These are phyloP conservation scores for Fragaria vesca DNA, from an alignment of 306 rosid genomes.

Conservation along the genomic window DNA sequence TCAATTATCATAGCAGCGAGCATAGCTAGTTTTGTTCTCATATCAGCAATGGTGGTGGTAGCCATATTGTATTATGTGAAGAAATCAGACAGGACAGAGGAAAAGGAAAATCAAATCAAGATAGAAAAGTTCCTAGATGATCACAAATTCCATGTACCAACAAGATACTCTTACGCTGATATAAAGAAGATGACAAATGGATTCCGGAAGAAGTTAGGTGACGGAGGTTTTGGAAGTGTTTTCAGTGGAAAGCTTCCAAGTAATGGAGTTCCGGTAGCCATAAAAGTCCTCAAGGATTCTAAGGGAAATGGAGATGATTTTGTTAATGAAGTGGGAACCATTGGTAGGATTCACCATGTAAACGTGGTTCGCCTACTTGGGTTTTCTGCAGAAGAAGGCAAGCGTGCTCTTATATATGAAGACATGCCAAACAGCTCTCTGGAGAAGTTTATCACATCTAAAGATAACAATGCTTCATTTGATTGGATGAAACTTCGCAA, in stretches of 20 bases:
- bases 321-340: constrained; percentile 37
- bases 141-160: constrained; percentile 38
- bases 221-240: constrained; percentile 42
- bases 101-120: constrained; percentile 28
- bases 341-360: constrained; percentile 44
- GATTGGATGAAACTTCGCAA: constrained; percentile 33
- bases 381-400: constrained; percentile 39
- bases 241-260: constrained; percentile 28
- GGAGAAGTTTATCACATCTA: constrained; percentile 23
- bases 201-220: constrained; percentile 30
- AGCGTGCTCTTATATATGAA: constrained; percentile 41
- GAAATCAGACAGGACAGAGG: not conserved
- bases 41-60: not conserved
- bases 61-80: not conserved
- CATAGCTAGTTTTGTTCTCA: not conserved
- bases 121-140: constrained; percentile 41
- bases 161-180: constrained; percentile 37
- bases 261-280: not conserved
- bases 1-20: not conserved
- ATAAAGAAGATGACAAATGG: constrained; percentile 39
- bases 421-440: constrained; percentile 37
- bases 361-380: constrained; percentile 48
- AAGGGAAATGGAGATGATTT: constrained; percentile 16
- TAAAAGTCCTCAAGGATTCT: constrained; percentile 11
- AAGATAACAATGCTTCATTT: constrained; percentile 10